phyloP scores from a whole-genome alignment of 148 eudicot species.

The Suaeda aralocaspica region DNA sequence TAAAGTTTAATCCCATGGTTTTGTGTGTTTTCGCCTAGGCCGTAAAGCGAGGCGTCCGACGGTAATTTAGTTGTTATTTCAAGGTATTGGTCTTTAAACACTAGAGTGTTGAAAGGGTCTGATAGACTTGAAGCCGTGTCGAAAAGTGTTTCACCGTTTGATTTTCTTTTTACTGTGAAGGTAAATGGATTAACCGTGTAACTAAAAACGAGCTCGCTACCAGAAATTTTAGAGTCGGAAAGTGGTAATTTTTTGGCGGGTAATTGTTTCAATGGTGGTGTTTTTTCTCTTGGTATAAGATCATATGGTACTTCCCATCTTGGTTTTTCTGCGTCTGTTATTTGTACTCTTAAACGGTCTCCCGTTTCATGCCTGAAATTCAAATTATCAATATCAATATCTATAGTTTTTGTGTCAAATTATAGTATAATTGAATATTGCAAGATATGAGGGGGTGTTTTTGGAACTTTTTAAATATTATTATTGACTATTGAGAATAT shows the following conservation, averaged over 20 bases:
- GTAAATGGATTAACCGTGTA: conserved; percentile 69
- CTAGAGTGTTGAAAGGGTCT: conserved; percentile 48
- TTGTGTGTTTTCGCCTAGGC: conserved; percentile 85
- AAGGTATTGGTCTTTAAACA: conserved; percentile 84
- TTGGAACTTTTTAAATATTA: too few relatives aligned
- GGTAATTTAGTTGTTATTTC: conserved; percentile 79
- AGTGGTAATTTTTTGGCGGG: conserved; percentile 37
- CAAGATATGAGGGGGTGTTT: too few relatives aligned
- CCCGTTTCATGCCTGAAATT: conserved; percentile 76
- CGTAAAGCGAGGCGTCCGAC: conserved; percentile 68
- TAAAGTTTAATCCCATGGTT: conserved; percentile 76
- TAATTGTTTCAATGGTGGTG: conserved; percentile 44
- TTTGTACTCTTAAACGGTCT: conserved; percentile 68
- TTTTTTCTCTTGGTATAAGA: conserved; percentile 63
- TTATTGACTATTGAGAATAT: too few relatives aligned
- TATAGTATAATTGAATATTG: too few relatives aligned
- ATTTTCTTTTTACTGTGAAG: conserved; percentile 65
- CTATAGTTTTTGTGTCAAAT: too few relatives aligned
- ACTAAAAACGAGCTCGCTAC: conserved; percentile 53
- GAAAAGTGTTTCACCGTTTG: conserved; percentile 72
- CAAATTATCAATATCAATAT: neutral
- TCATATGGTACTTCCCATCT: conserved; percentile 96
- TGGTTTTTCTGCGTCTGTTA: conserved; percentile 71
- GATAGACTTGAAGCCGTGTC: conserved; percentile 43
- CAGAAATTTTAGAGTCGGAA: conserved; percentile 35